Evolutionary conservation across 768 basidiomycete species (phyloP), one percentile per base, ranked within the genome.

Genomic region (Naganishia kalamii): DNA sequence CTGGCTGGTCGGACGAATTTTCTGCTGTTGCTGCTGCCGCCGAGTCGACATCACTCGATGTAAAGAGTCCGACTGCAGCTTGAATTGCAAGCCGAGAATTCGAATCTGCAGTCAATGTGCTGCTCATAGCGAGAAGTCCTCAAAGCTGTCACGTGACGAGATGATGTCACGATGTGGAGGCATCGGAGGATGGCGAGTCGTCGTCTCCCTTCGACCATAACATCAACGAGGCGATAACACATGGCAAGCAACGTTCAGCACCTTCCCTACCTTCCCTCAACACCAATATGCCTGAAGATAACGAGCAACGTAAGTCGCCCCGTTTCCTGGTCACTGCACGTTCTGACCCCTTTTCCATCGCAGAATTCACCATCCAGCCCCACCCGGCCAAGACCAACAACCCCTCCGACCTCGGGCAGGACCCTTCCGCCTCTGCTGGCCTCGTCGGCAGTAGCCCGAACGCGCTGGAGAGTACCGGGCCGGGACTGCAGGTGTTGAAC

Each of bases 331-430:
- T 33, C 54, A 5, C 25, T 50, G 48, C 37, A 21, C 54, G 35
- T 2, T 13, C 37, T 57, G 10, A 57, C n/a, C 8, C 19, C 27
- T 3, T 57, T 15, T 23, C 54, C 21, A 23, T 8, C 21, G 54
- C 25, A 37, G 32, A 57, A 57, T 78, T 78, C 72, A 70, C 68
- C 51, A 78, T 76, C 73, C 77, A 74, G 54, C 77, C 77, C 37
- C 77, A 78, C 65, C 77, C 77, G 32, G 77, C 77, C 35, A 78
- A 74, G 68, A 73, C 71, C 63, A 78, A 78, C 63, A 73, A 78
- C 69, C 77, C 77, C 3, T 48, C 77, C 30, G 76, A 77, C 64
- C 71, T 77, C 12, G 25, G 11, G 21, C 52, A 40, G 10, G 52
- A 54, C 63, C 50, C 63, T 17, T 43, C 33, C 15, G 62, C 12